Evolutionary conservation across 1,284 basidiomycete genomes (phyloP), one percentile per base, ranked within the genome.

Genomic region (Tylopilus sp.): DNA sequence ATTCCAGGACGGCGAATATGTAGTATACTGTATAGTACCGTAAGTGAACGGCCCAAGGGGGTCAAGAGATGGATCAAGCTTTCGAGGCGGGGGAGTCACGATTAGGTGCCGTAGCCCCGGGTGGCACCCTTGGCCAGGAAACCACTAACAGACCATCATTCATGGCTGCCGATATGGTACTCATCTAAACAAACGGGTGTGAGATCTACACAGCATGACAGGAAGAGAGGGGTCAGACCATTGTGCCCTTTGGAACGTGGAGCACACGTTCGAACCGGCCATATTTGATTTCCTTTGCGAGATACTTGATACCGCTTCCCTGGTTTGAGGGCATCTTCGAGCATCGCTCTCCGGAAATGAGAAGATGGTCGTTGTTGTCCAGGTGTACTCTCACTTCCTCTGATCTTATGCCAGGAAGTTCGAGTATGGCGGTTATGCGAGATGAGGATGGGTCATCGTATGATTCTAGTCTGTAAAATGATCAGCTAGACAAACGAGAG

Each of bases 81-180:
- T 31, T 23, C 6, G 36, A 26, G 12, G 12, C 3, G 19, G 42
- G 8, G 28, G 59, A 46, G 33, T 58, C 52, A 44, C 44, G 21
- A 6, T 0, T 41, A 6, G 57, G 42, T 44, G 55, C 44, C 52
- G 50, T 59, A 33, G 53, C 36, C 31, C 59, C 59, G 0, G 55
- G 35, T 18, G 66, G 53, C 3, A 38, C 29, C 29, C 53, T 56
- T 2, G 64, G 64, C 64, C 64, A 66, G 4, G 64, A 67, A 21
- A 69, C 23, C 1, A 65, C 31, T 3, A 66, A 57, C 1, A 66
- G 37, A 1, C 64, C 64, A 43, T 69, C 67, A 28, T 59, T 67
- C 66, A 69, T 65, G 4, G 65, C 53, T 4, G 64, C 64, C 3
- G 65, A 69, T 51, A 70, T 64, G 13, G 64, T 66, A 13, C 66